Percentiles rank a stretch among this genome's conserved stretches.
Evolutionary conservation across 495 filamentous ascomycete genomes (phyloP).

Genomic region (Beverwykella pulmonaria): DNA sequence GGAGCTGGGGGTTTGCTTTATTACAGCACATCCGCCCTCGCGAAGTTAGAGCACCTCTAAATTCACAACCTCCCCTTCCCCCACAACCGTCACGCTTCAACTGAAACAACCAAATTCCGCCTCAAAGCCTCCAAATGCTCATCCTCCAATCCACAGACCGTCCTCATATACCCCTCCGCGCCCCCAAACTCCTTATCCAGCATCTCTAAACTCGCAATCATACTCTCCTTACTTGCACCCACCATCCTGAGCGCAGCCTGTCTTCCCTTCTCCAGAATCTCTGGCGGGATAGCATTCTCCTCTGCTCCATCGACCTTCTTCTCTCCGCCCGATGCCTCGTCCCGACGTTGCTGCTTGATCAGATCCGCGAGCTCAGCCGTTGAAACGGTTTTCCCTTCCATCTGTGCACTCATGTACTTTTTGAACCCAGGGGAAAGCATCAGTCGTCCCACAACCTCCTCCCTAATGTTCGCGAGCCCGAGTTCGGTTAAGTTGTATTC

Average conservation of each 20-base stretch:
- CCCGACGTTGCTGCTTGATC: not conserved
- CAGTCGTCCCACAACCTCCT: conserved; percentile 17
- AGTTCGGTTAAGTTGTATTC: conserved; percentile 48
- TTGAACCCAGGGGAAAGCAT: conserved; percentile 15
- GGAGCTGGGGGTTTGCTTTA: no score
- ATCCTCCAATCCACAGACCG: conserved; percentile 55
- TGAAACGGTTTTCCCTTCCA: conserved; percentile 7
- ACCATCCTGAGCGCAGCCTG: conserved; percentile 41
- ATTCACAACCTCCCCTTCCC: not conserved
- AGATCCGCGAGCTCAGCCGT: not conserved
- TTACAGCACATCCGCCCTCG: no score
- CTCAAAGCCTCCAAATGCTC: conserved; percentile 55
- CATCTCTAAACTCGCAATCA: conserved; percentile 57
- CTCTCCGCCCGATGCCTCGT: not conserved
- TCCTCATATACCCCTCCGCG: conserved; percentile 57
- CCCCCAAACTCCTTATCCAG: conserved; percentile 58
- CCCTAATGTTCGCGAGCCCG: conserved; percentile 31
- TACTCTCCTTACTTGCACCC: conserved; percentile 45
- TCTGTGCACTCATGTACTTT: conserved; percentile 16
- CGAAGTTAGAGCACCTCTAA: no score
- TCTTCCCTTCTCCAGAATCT: conserved; percentile 39
- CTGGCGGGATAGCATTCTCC: conserved; percentile 13
- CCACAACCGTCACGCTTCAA: conserved; percentile 10
- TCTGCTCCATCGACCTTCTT: not conserved
- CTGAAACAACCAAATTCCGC: conserved; percentile 45